Evolutionary conservation across 2,329 filamentous ascomycete species (phyloP), one percentile per base, ranked within the genome.

Genomic region (Pseudogymnoascus sp.): DNA sequence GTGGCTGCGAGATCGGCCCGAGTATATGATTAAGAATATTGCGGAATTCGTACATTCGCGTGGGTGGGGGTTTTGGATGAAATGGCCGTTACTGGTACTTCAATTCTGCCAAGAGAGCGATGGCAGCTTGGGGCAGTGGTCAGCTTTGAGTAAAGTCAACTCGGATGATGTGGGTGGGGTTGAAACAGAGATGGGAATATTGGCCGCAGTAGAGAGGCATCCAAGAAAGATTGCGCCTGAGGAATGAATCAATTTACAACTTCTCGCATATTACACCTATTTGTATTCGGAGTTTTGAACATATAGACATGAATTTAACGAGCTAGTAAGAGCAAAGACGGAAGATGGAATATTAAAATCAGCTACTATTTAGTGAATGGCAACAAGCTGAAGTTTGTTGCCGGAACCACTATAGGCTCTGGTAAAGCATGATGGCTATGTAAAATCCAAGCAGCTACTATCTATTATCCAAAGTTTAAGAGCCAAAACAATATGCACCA

Each of bases 1-100:
- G 64, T 67, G 65, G 65, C 60, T 61, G 59, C 61, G 63, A 47
- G 62, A 66, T 21, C 66, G 66, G 39, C 65, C 63, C n/a, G 60
- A 24, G 10, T 67, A 63, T 47, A 67, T 67, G 64, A 63, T 67
- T 2, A 35, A 62, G 10, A 66, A 63, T 8, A 67, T 67, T 33
- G 54, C 61, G 1, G 39, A 58, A 10, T 66, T 60, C 17, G 39
- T 66, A 5, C 3, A 9, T 33, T 33, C 2, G 10, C 1, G 47
- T 33, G 60, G 47, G 0, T 67, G 63, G 63, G 59, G 36, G 11
- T 36, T 50, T 4, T 67, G 63, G 61, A 64, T 66, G 64, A 59
- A 63, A 21, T 67, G 64, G 65, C 65, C 65, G 8, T 21, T 21
- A 33, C n/a, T 33, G 9, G 29, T 54, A 26, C 29, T 54, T 7